Percentiles rank a stretch among this genome's conserved stretches.
Conservation (phyloP, 805 yeast genomes). For the Starmerella stigmatis region DNA sequence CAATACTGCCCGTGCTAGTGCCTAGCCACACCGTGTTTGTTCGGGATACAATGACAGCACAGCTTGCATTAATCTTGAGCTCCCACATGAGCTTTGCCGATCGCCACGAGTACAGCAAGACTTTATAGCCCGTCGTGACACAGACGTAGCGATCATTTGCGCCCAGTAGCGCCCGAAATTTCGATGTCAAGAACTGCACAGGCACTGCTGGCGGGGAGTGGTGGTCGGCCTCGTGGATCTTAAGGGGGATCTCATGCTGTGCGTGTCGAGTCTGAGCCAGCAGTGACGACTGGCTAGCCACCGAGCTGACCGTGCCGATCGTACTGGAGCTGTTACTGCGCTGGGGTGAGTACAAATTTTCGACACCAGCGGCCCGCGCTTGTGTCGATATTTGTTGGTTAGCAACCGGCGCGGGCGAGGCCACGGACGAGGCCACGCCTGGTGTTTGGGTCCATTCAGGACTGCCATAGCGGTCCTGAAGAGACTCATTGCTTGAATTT, state of each 20-base stretch:
- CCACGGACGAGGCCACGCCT: no score
- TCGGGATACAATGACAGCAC: slow-evolving; percentile 11
- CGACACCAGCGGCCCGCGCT: no score
- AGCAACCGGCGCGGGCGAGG: no score
- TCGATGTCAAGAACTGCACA: slow-evolving; percentile 1
- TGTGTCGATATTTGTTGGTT: no score
- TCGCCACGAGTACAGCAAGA: slow-evolving; percentile 15
- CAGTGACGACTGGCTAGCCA: not conserved
- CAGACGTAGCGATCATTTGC: slow-evolving; percentile 16
- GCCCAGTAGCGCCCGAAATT: slow-evolving; percentile 8
- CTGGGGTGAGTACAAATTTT: not conserved
- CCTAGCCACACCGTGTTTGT: slow-evolving; percentile 17
- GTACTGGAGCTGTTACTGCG: not conserved
- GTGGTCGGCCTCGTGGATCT: slow-evolving; percentile 15
- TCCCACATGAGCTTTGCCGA: slow-evolving; percentile 17
- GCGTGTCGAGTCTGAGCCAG: slow-evolving; percentile 1
- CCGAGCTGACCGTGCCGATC: no score
- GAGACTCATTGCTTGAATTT: no score
- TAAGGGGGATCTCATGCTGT: slow-evolving; percentile 4
- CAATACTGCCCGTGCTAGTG: slow-evolving; percentile 3
- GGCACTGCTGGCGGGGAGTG: slow-evolving; percentile 15
- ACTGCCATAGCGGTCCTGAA: no score
- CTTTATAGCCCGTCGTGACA: slow-evolving; percentile 6
- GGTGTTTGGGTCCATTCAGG: no score
- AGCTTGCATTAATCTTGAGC: not conserved